Evolutionary conservation across 2,329 filamentous ascomycete genomes (phyloP), one percentile per base, ranked within the genome.

Genomic region (Trichocomaceae sp.): DNA sequence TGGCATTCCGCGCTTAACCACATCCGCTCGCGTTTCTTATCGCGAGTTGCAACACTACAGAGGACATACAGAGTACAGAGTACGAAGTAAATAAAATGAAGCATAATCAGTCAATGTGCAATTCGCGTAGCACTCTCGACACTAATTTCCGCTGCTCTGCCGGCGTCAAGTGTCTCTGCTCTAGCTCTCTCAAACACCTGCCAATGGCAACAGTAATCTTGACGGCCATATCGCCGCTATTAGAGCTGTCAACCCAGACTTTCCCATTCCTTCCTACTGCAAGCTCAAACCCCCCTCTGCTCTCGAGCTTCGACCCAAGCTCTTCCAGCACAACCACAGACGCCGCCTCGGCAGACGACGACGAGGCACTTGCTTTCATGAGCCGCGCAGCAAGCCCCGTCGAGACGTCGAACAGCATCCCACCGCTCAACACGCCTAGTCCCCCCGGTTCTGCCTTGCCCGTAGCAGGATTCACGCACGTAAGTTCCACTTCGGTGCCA

Each of bases 191-290:
- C 47, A 99, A 75, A 44, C 89, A 88, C 62, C 83, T 83, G 1
- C 91, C 92, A 54, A 97, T 87, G 0, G 83, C 80, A 58, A 96
- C 75, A 7, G 90, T 85, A 31, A 83, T 84, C 72, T 81, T 86
- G 37, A 86, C 75, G 13, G 68, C 66, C 54, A 58, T 61, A 29
- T 72, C 69, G 58, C 78, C 86, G 26, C 86, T 87, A 55, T 72
- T 71, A 5, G 72, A 71, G 61, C 87, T 90, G 66, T 92, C 85
- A 13, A 97, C 87, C 90, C 93, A 97, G 20, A 97, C 82, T 69
- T 83, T 86, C 41, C 93, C 93, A 70, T 99, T 99, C 65, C 90
- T 83, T 17, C 93, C 93, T 8, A 96, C 88, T 0, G 92, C 92
- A 57, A 95, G 88, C 77, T 99, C 93, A 69, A 97, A 99, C 19